Percentiles rank a stretch among this genome's conserved stretches.
These are phyloP conservation scores for Psidium guajava DNA, from an alignment of 345 rosid genomes.

Conservation along the genomic window DNA sequence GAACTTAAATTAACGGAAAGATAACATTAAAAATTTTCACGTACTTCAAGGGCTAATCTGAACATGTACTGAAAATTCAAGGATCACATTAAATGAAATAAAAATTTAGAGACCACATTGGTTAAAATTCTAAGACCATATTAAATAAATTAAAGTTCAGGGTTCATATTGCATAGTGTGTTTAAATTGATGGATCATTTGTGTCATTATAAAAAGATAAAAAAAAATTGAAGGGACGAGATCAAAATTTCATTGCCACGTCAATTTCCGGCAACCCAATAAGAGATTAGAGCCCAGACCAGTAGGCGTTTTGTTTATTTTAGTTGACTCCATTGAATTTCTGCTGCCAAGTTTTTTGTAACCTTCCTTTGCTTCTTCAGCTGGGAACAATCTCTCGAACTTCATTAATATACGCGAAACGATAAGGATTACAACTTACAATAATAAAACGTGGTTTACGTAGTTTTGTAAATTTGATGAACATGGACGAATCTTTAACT, in stretches of 20 bases:
- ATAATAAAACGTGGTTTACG: neutral
- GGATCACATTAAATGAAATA: no score
- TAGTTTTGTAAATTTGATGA: neutral
- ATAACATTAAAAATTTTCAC: no score
- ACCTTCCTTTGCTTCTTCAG: neutral
- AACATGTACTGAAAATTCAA: no score
- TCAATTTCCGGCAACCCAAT: neutral
- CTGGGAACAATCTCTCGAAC: neutral
- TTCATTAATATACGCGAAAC: neutral
- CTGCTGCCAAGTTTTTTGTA: neutral
- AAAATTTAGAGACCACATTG: no score
- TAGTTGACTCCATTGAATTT: neutral
- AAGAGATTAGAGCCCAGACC: neutral
- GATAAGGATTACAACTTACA: neutral
- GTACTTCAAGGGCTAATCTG: no score
- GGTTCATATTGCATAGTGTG: no score
- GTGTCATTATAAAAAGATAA: no score
- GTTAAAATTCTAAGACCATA: no score
- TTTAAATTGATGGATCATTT: no score
- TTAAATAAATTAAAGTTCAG: no score
- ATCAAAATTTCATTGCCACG: neutral
- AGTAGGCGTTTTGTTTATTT: neutral
- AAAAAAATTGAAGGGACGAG: neutral
- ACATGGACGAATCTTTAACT: neutral
- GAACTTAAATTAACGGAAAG: no score